Base-by-base conservation (phyloP, 2,329 filamentous ascomycete species). In the Fusarium graminum region DNA sequence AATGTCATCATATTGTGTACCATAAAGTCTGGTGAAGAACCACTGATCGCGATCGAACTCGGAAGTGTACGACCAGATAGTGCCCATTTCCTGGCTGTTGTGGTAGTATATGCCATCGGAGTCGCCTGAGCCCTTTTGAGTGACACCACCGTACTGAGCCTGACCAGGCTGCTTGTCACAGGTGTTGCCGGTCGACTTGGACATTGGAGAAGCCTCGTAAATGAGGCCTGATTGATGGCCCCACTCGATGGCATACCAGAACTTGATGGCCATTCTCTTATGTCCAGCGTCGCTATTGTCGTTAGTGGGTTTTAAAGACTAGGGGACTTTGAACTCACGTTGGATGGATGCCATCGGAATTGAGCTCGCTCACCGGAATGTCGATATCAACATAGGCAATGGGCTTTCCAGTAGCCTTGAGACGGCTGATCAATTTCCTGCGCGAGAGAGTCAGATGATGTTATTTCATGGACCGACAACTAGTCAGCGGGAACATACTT, bases 61-160 rank as follows among this genome's bases (percentile, higher is more conserved):
- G 4, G 32, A 44, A 19, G 46, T 52, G 6, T 40, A 52, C 3
- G 47, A 44, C 52, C 65, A 52, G 4, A 73, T 47, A 17, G 60
- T 66, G 22, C 68, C 69, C 49, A 52, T 69, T 16, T 45, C 52
- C 22, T 65, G 13, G 34, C 57, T 63, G 5, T 56, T 53, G 49
- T 77, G 76, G 17, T 63, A 34, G 53, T 78, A 78, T 3, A 63
- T 68, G 2, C 74, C 72, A 46, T 78, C 75, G 6, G 74, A 59
- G 7, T 64, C 22, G 7, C 76, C 75, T 10, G 60, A 69, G 14
- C 75, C 74, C 8, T 41, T 52, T 41, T 77, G 76, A 7, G 74
- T 76, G 11, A 52, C 7, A 38, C 10, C 65, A 32, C 6, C 68
- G n/a, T 54, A 47, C 16, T 47, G 42, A 19, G 42, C 52, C 4